Evolutionary conservation across 176 grass and related monocot species (phyloP).

Genomic region (Bothriochloa decipiens): DNA sequence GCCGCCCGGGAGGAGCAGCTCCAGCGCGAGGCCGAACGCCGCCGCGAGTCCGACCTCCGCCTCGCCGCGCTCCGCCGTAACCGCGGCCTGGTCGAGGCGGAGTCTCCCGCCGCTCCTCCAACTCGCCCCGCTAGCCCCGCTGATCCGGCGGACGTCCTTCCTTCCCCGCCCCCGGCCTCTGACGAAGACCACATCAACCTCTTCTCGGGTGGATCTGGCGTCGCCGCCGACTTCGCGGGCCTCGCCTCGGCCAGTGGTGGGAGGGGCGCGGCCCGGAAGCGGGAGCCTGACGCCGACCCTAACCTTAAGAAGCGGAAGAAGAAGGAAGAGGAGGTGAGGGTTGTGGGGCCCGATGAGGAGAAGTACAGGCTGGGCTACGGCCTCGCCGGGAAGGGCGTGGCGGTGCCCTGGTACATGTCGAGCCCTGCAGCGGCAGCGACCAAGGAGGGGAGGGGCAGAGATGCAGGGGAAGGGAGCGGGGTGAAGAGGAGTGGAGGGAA

Average conservation of each 20-base stretch:
- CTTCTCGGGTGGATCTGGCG: slow-evolving; percentile 55
- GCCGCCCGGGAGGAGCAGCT: slow-evolving; percentile 92
- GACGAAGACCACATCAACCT: slow-evolving; percentile 78
- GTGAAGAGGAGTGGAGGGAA: slow-evolving; percentile 57
- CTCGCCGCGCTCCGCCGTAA: slow-evolving; percentile 64
- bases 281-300: slow-evolving; percentile 19
- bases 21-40: slow-evolving; percentile 74
- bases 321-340: slow-evolving; percentile 68
- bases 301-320: slow-evolving; percentile 67
- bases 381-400: slow-evolving; percentile 85
- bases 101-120: background rate
- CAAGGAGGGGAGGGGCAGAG: slow-evolving; percentile 26
- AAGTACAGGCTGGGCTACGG: slow-evolving; percentile 92
- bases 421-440: slow-evolving; percentile 2
- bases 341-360: slow-evolving; percentile 81
- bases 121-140: background rate
- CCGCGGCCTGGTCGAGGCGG: slow-evolving; percentile 46
- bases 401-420: slow-evolving; percentile 77
- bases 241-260: slow-evolving; percentile 54
- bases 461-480: background rate
- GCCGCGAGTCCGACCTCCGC: slow-evolving; percentile 70
- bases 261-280: slow-evolving; percentile 49
- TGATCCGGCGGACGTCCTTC: background rate
- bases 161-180: background rate
- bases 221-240: slow-evolving; percentile 55